Base-by-base conservation (phyloP, 2,329 filamentous ascomycete species). In the Elsinoe australis region DNA sequence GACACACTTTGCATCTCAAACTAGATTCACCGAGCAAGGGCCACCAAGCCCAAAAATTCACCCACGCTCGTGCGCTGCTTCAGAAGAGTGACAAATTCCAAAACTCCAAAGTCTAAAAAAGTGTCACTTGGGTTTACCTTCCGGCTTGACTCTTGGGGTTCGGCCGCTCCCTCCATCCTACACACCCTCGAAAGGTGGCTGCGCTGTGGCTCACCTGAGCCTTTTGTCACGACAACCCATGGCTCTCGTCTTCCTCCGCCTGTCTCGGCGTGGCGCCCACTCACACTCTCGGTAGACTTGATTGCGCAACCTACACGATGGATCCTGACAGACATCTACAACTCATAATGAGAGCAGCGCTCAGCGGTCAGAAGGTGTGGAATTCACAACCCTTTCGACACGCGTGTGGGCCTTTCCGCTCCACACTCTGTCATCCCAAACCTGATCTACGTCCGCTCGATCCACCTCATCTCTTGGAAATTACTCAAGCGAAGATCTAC, bases 381-480 rank as follows among this genome's bases (percentile, higher is more conserved):
- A n/a, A n/a, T n/a, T n/a, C n/a, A n/a, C n/a, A n/a, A n/a, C n/a
- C n/a, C n/a, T n/a, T n/a, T n/a, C n/a, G n/a, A n/a, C n/a, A n/a
- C n/a, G n/a, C n/a, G n/a, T n/a, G n/a, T n/a, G n/a, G n/a, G n/a
- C n/a, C n/a, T n/a, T n/a, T n/a, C n/a, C n/a, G n/a, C n/a, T n/a
- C n/a, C n/a, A n/a, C n/a, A n/a, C n/a, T n/a, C n/a, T n/a, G n/a
- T n/a, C n/a, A n/a, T n/a, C 14, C 15, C 21, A 29, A 29, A 28
- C 38, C 38, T 29, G 39, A 44, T 44, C 39, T 44, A 10, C 28
- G 15, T 18, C 24, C 17, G 15, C 22, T 9, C 4, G 26, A 32
- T 32, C 39, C 39, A 44, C 39, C 26, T 44, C 39, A 44, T 44
- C 39, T 44, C 39, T 44, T 31, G 39, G 24, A 44, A 31, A 44